Evolutionary conservation across 345 rosid species (phyloP), one percentile per base, ranked within the genome.

Genomic region (Hypericum perforatum): DNA sequence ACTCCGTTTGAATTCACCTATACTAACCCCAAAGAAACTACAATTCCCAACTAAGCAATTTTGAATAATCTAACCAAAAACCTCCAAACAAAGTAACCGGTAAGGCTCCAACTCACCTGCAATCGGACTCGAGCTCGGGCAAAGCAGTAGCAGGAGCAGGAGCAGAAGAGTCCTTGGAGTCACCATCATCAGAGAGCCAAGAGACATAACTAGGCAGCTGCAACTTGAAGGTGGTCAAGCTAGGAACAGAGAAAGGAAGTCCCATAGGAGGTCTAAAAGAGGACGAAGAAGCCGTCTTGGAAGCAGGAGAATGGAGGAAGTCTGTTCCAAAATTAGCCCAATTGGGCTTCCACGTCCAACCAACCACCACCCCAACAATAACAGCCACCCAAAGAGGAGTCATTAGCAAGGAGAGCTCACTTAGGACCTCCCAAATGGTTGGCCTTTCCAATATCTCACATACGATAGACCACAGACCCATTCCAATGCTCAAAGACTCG

Each of bases 311-410:
- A 43, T 76, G 78, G 40, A 64, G 57, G 49, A 66, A 60, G 5
- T 75, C 74, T 59, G 73, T 69, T 11, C 70, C 70, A 63, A 78
- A 67, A 70, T 67, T 64, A 0, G 94, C 95, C 98, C 98, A 92
- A 47, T 76, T 81, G 39, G 96, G 98, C 67, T 78, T 81, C 96
- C 96, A 92, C 1, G 88, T 62, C 98, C 98, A 92, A 12, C 98
- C 98, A 6, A 85, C 95, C 41, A 92, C 14, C 48, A 92, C 83
- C 45, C 98, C 98, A 57, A 76, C 64, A 49, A 80, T 12, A 12
- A 88, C 89, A 36, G 94, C 95, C 62, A 80, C 59, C 96, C 98
- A 92, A 0, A 92, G 53, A 16, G 98, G 98, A 39, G 79, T 68
- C 41, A 69, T 74, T 5, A 83, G 69, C 58, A 71, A 60, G 44